phyloP scores from a whole-genome alignment of 768 basidiomycete species.

The Russula vinacea region DNA sequence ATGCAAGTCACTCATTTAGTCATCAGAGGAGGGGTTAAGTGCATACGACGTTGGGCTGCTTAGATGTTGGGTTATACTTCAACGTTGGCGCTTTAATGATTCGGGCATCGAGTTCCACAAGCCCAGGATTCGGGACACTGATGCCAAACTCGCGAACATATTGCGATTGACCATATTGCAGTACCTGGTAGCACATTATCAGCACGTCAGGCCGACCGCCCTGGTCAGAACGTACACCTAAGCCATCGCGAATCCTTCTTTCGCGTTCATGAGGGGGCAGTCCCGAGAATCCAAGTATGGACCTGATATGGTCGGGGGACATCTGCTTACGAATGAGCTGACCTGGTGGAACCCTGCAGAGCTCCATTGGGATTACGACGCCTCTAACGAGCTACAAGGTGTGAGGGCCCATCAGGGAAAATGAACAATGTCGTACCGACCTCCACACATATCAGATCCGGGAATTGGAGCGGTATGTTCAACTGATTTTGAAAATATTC shows the following conservation, averaged over 20 bases:
- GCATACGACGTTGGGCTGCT: conserved; percentile 56
- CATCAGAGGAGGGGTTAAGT: conserved; percentile 3
- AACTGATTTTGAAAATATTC: conserved; percentile 55
- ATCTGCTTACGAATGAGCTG: conserved; percentile 72
- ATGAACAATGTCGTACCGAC: conserved; percentile 38
- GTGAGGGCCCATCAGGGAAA: background rate
- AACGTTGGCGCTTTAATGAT: conserved; percentile 61
- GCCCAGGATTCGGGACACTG: conserved; percentile 47
- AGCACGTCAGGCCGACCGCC: background rate
- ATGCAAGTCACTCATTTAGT: background rate
- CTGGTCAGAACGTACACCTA: conserved; percentile 40
- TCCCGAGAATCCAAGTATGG: conserved; percentile 62
- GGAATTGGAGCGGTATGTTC: conserved; percentile 54
- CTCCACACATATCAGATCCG: conserved; percentile 68
- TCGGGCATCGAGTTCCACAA: conserved; percentile 57
- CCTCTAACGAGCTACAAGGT: conserved; percentile 50
- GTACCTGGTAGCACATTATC: conserved; percentile 42
- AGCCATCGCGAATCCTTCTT: conserved; percentile 49
- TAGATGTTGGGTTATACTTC: conserved; percentile 57
- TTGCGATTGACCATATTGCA: conserved; percentile 45
- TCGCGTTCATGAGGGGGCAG: conserved; percentile 58
- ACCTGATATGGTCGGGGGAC: conserved; percentile 57
- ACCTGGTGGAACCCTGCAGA: conserved; percentile 57
- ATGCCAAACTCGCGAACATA: conserved; percentile 70
- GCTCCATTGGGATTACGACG: conserved; percentile 64